Conservation (phyloP, 106 monocot species). For the Platanthera guangdongensis region DNA sequence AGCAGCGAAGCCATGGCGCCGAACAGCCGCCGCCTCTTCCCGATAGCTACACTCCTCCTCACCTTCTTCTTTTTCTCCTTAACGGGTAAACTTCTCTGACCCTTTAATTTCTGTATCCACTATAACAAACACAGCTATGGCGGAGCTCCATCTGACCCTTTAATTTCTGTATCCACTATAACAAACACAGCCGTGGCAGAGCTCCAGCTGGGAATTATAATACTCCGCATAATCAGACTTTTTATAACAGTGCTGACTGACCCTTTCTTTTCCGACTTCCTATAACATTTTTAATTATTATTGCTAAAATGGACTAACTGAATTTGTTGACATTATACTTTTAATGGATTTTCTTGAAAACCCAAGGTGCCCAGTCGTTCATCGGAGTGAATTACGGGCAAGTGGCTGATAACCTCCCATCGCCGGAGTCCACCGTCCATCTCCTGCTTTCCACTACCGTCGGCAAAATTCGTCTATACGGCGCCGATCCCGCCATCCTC, state of each 20-base stretch:
- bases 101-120: not conserved
- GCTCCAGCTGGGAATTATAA: not conserved
- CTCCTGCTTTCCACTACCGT: slow-evolving; percentile 58
- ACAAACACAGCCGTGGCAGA: not conserved
- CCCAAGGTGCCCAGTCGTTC: slow-evolving; percentile 38
- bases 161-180: not conserved
- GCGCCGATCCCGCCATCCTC: slow-evolving; percentile 43
- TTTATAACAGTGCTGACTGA: too few species aligned
- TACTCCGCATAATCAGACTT: not conserved
- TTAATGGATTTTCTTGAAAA: not conserved
- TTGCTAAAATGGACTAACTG: too few species aligned
- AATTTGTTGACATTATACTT: too few species aligned
- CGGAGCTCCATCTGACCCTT: not conserved
- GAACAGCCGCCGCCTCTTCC: not conserved
- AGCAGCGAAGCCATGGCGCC: slow-evolving; percentile 4
- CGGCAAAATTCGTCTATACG: slow-evolving; percentile 65
- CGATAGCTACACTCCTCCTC: not conserved
- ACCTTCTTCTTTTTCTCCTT: not conserved
- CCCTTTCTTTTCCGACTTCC: too few species aligned
- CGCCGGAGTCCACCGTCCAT: slow-evolving; percentile 40
- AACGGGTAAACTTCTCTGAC: too few species aligned
- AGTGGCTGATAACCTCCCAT: slow-evolving; percentile 62
- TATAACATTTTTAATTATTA: too few species aligned
- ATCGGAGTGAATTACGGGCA: slow-evolving; percentile 73
- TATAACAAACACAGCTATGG: not conserved